Conservation (phyloP, 345 rosid species). For the Lepidium sativum region DNA sequence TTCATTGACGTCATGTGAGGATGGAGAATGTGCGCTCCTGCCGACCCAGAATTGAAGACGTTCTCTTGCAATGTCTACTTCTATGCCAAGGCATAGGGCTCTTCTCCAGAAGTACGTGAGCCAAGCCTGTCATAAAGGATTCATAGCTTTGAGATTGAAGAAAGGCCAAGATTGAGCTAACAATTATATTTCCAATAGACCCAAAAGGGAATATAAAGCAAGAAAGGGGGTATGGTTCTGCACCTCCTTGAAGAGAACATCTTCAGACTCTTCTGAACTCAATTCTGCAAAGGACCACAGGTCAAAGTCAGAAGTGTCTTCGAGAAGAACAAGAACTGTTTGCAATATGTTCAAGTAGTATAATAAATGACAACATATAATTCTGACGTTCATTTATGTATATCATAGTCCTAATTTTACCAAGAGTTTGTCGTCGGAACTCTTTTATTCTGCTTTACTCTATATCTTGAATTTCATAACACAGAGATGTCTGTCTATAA, state of each 20-base stretch:
- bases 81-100: conserved; percentile 69
- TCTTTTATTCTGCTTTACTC: neutral
- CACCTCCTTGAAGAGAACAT: conserved; percentile 98
- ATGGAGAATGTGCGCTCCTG: conserved; percentile 70
- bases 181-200: neutral
- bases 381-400: neutral
- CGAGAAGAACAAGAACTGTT: neutral
- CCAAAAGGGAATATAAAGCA: neutral
- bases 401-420: neutral
- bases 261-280: conserved; percentile 95
- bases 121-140: conserved; percentile 65
- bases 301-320: neutral
- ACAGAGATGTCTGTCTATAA: neutral
- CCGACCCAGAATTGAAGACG: conserved; percentile 79
- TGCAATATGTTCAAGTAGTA: neutral
- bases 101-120: conserved; percentile 98
- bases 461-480: neutral
- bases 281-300: conserved; percentile 44
- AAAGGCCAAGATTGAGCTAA: neutral
- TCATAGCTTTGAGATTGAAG: neutral
- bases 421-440: neutral
- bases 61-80: conserved; percentile 68
- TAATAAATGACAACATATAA: neutral
- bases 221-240: conserved; percentile 1
- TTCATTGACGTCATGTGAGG: conserved; percentile 78